Evolutionary conservation across 1,284 basidiomycete species (phyloP), one percentile per base, ranked within the genome.

Genomic region (Naganishia liquefaciens): DNA sequence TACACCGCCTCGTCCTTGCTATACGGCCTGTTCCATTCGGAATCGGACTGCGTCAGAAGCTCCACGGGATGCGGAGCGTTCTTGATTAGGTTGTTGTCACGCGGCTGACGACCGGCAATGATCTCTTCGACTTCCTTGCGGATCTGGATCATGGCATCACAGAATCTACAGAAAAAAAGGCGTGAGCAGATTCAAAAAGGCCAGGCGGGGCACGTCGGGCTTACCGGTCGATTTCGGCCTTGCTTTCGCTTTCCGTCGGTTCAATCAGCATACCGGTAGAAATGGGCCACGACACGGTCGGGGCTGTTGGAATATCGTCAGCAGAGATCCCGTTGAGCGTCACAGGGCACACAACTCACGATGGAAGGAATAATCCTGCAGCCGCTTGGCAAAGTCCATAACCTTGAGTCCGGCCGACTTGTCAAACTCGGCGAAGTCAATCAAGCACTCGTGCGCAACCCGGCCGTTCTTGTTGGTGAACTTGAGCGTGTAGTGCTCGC

Each of bases 121-220:
- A 99, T 85, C 68, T 95, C 91, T 69, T 95, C 88, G 0, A 88
- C 91, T 79, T 99, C 95, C 70, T 87, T 82, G 61, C 93, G 88
- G 72, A 99, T 99, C 69, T 89, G 85, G 70, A 99, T 94, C 88
- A 98, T 93, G 6, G 95, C 94, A 70, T 97, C 91, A 78, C 93
- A 92, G 82, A 97, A 95, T 72, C 90, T 88, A 65, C 43, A 7
- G 33, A 13, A 9, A 33, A 11, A 53, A 50, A 65, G 21, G 2
- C 64, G 62, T 47, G 4, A 28, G 52, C 9, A 27, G 10, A 50
- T 42, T 11, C 5, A 3, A 27, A 23, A 6, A n/a, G 2, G 11
- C 58, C 53, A 57, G 66, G 23, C 23, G 40, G 28, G 40, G 40
- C 27, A 27, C 23, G 27, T 40, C 30, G 28, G 47, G 68, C 80